phyloP scores from a whole-genome alignment of 371 early-diverging fungal genomes.

The Haplosporangium sp. region DNA sequence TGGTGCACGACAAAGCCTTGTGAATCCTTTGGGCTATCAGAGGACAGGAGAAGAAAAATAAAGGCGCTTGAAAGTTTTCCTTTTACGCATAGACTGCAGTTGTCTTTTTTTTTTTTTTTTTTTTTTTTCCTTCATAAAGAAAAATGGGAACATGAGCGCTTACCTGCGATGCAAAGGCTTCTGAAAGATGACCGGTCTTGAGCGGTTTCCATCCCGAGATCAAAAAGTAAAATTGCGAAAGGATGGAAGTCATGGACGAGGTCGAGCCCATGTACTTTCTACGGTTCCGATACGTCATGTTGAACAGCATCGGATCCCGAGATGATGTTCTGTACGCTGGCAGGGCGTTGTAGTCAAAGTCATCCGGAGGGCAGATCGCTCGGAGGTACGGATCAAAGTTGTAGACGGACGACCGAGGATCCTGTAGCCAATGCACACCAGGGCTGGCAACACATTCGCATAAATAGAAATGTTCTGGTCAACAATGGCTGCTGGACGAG shows the following conservation, averaged over 20 bases:
- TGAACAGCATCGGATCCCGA: slow-evolving; percentile 65
- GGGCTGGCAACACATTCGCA: slow-evolving; percentile 60
- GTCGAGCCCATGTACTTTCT: slow-evolving; percentile 86
- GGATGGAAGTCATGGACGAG: slow-evolving; percentile 82
- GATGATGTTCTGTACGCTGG: slow-evolving; percentile 86
- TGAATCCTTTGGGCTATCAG: slow-evolving; percentile 44
- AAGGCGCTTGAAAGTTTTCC: neutral
- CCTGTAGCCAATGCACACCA: slow-evolving; percentile 87
- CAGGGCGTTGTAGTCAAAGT: slow-evolving; percentile 84
- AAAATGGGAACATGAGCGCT: neutral
- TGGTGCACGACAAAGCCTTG: slow-evolving; percentile 34
- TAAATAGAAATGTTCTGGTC: neutral
- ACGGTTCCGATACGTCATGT: slow-evolving; percentile 59
- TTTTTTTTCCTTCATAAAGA: too few species aligned
- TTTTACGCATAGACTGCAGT: neutral
- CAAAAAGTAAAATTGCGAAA: slow-evolving; percentile 85
- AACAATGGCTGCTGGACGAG: too few species aligned
- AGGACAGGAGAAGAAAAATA: neutral
- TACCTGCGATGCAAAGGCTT: slow-evolving; percentile 68
- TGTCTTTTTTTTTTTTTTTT: neutral
- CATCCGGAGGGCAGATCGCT: slow-evolving; percentile 78
- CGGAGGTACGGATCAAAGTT: slow-evolving; percentile 86
- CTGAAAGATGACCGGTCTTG: slow-evolving; percentile 70
- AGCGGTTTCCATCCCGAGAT: slow-evolving; percentile 76
- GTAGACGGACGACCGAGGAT: slow-evolving; percentile 80